Conservation (phyloP, 2,329 filamentous ascomycete genomes). For the Botrytis hyacinthi region DNA sequence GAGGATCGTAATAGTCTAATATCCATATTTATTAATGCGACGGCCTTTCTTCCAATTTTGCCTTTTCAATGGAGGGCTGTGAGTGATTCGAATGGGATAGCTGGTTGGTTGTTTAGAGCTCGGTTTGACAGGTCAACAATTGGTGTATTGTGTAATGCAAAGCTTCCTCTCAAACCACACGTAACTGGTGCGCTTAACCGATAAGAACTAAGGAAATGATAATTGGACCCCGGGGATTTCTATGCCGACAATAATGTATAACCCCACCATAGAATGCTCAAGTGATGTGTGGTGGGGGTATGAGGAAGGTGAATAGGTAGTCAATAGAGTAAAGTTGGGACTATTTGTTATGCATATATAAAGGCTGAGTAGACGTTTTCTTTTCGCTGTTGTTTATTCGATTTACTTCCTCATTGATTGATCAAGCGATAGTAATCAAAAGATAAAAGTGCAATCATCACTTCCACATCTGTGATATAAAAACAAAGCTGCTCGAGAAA, state of each 20-base stretch:
- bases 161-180: neutral
- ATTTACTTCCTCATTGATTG: neutral
- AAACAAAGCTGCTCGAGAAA: neutral
- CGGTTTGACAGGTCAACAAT: neutral
- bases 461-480: neutral
- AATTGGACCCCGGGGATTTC: neutral
- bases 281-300: neutral
- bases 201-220: neutral
- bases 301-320: neutral
- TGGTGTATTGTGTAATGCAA: neutral
- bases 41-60: neutral
- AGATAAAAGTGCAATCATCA: neutral
- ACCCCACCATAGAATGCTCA: slow-evolving; percentile 4
- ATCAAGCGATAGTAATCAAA: neutral
- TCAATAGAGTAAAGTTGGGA: neutral
- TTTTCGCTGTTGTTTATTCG: neutral
- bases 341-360: neutral
- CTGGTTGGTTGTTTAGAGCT: neutral
- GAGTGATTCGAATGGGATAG: neutral
- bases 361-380: neutral
- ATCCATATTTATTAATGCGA: slow-evolving; percentile 62
- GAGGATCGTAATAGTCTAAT: slow-evolving; percentile 81
- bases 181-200: neutral
- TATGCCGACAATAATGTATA: slow-evolving; percentile 6
- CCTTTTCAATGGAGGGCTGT: neutral